Evolutionary conservation across 805 yeast genomes (phyloP).

Genomic region (Candida glaebosa): DNA sequence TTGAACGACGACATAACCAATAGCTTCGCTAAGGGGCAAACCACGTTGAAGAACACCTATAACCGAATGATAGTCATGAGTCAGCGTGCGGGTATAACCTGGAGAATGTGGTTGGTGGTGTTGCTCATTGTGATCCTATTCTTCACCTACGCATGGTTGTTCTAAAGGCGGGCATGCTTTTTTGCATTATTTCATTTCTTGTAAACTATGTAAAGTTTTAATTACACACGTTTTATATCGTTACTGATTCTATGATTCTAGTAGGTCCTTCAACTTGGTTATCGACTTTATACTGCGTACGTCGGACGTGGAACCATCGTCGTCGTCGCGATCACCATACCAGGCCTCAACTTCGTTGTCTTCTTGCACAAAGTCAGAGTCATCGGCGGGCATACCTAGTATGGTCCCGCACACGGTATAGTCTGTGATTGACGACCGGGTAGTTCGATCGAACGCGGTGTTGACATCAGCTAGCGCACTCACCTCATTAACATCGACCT

Average conservation of each 20-base stretch:
- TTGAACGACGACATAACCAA: slow-evolving; percentile 41
- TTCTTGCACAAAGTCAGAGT: not conserved
- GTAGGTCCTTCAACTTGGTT: slow-evolving; percentile 2
- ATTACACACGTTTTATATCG: not conserved
- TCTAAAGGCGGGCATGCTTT: slow-evolving; percentile 9
- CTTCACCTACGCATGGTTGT: slow-evolving; percentile 43
- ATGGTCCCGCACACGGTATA: slow-evolving; percentile 9
- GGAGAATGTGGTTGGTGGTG: slow-evolving; percentile 43
- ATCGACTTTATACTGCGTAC: slow-evolving; percentile 1
- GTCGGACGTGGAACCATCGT: slow-evolving; percentile 1
- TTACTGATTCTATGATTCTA: not conserved
- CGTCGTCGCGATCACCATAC: not conserved
- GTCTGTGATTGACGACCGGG: slow-evolving; percentile 6
- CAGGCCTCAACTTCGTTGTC: not conserved
- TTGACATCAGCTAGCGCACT: slow-evolving; percentile 9
- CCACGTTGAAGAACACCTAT: slow-evolving; percentile 40
- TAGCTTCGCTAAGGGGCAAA: slow-evolving; percentile 35
- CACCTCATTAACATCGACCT: slow-evolving; percentile 5
- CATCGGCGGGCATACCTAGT: not conserved
- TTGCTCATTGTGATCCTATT: slow-evolving; percentile 32
- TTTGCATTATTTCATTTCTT: not conserved
- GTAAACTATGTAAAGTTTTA: not conserved
- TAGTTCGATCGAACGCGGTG: slow-evolving; percentile 9
- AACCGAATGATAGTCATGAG: slow-evolving; percentile 44
- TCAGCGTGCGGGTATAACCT: slow-evolving; percentile 42